A percentile compares a stretch with the other conserved stretches of the same genome.
Evolutionary conservation across 495 filamentous ascomycete genomes (phyloP).

Genomic region (Annulohypoxylon moriforme): DNA sequence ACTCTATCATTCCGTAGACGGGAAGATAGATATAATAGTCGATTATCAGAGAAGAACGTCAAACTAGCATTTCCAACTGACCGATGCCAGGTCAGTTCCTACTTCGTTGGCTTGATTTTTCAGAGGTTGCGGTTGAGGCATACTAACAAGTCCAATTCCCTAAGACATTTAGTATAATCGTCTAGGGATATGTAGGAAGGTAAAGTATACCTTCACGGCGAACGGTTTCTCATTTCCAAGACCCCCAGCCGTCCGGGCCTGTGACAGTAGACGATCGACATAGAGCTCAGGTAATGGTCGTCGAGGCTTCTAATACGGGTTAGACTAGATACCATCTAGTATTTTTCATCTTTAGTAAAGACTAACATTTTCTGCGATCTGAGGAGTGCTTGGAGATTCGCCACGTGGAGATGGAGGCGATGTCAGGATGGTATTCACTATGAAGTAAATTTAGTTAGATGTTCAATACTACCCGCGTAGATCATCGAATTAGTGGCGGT

Average conservation of each 20-base stretch:
- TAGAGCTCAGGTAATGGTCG: slow-evolving; percentile 38
- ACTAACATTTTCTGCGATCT: slow-evolving; percentile 8
- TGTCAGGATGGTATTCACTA: slow-evolving; percentile 22
- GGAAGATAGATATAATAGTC: slow-evolving; percentile 48
- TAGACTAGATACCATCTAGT: neutral
- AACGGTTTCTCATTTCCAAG: slow-evolving; percentile 30
- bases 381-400: neutral
- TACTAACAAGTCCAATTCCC: slow-evolving; percentile 27
- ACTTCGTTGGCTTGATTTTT: neutral
- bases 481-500: neutral
- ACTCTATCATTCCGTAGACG: slow-evolving; percentile 49
- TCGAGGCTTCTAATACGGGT: slow-evolving; percentile 9
- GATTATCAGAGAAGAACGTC: slow-evolving; percentile 53
- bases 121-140: neutral
- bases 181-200: neutral
- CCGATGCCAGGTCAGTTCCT: neutral
- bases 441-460: neutral
- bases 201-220: slow-evolving; percentile 37
- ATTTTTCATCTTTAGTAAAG: neutral
- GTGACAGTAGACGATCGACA: slow-evolving; percentile 40
- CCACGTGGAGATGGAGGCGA: slow-evolving; percentile 8
- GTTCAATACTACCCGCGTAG: neutral
- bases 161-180: slow-evolving; percentile 4
- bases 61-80: slow-evolving; percentile 49
- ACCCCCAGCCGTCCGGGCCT: slow-evolving; percentile 23